Base-by-base conservation (phyloP, 805 yeast species). In the Torulaspora delbrueckii region DNA sequence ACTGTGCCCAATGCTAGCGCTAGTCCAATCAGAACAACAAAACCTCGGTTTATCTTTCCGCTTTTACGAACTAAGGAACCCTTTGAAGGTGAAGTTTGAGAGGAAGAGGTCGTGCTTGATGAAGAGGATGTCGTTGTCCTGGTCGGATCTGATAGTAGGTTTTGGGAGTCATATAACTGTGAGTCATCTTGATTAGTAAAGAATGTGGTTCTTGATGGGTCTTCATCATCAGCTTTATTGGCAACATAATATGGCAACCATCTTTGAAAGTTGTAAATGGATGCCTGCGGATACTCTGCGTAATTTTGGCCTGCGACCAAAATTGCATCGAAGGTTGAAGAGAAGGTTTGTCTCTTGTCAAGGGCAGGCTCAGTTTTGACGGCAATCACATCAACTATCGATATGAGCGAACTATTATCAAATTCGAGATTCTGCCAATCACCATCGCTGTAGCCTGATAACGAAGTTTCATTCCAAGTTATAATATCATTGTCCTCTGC, bases 1-100 rank as follows among this genome's bases (percentile, higher is more conserved):
- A 73, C 60, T 1, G 77, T 72, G 14, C 71, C 86, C 26, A 85
- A 54, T 0, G 91, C 79, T 44, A 82, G 68, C 0, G 89, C 93
- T 34, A 82, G 70, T 0, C 85, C 79, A 36, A 84, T 76, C 24
- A 86, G 74, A 3, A 82, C 88, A 24, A 84, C 81, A 55, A 75
- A 82, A 0, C 93, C 90, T 16, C 77, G 63, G 25, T 63, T 66
- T 47, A 63, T 62, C 49, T 65, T 60, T 26, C 59, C 56, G 13
- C 37, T 32, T 33, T 41, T 14, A 26, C 36, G 43, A 46, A 42
- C 34, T 6, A 41, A 16, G 18, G 46, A 19, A 19, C 41, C 14
- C 13, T 14, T 14, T 22, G 42, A 14, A 30, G 42, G 26, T 28
- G 42, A 19, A 16, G 42, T 31, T 14, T 13, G 22, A 36, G 46